Conservation (phyloP, 306 rosid genomes). For the Albizia julibrissin region DNA sequence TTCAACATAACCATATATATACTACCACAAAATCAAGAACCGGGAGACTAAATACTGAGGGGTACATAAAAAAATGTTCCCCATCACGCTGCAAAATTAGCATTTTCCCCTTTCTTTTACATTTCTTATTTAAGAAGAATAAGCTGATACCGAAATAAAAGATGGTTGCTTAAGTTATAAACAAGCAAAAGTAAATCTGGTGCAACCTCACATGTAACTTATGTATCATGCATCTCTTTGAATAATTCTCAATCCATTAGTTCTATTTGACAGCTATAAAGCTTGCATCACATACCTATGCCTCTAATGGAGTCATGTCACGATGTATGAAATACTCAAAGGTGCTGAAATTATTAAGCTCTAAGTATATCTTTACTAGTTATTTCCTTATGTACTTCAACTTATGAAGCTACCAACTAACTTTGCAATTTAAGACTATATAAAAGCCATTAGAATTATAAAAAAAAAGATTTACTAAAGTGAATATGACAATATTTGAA, state of each 20-base stretch:
- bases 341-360: slow-evolving; percentile 1
- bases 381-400: background rate
- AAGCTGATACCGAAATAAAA: too few relatives aligned
- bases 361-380: slow-evolving; percentile 9
- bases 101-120: too few relatives aligned
- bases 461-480: background rate
- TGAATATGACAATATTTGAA: slow-evolving; percentile 15
- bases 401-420: slow-evolving; percentile 7
- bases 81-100: too few relatives aligned
- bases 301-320: background rate
- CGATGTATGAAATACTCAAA: too few relatives aligned
- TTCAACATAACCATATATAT: too few relatives aligned
- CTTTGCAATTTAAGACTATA: background rate
- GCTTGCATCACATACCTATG: background rate
- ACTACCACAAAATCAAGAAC: too few relatives aligned
- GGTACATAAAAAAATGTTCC: too few relatives aligned
- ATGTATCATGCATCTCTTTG: slow-evolving; percentile 22
- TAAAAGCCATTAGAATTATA: background rate
- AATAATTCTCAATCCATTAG: background rate
- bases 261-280: background rate
- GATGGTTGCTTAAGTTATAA: too few relatives aligned
- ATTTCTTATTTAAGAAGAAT: too few relatives aligned
- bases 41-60: too few relatives aligned
- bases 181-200: slow-evolving; percentile 3
- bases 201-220: slow-evolving; percentile 25